Conservation (phyloP, 176 grass and related monocot genomes). For the Areca catechu region DNA sequence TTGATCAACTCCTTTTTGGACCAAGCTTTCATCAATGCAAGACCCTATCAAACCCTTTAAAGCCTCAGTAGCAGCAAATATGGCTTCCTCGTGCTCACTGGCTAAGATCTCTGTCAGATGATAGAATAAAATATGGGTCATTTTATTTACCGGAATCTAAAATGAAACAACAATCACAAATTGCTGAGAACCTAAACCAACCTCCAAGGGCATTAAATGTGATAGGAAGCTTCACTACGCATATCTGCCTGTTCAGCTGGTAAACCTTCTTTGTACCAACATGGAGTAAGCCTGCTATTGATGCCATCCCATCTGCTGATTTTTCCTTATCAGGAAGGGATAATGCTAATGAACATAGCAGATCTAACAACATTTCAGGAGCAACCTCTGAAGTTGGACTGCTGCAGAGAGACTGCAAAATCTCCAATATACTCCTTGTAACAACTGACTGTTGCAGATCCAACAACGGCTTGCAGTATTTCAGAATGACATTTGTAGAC, state of each 20-base stretch:
- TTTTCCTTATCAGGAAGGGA: conserved; percentile 58
- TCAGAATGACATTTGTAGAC: conserved; percentile 57
- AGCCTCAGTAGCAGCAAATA: conserved; percentile 63
- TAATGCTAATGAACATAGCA: conserved; percentile 56
- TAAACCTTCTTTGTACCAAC: conserved; percentile 56
- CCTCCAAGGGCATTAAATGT: conserved; percentile 79
- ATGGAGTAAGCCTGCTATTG: conserved; percentile 62
- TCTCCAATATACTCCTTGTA: conserved; percentile 63
- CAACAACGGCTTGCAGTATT: conserved; percentile 60
- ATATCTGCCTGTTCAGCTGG: conserved; percentile 51
- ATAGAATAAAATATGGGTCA: conserved; percentile 1
- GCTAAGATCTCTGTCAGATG: conserved; percentile 62
- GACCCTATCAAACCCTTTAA: conserved; percentile 56
- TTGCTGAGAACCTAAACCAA: conserved; percentile 25
- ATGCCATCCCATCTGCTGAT: conserved; percentile 70
- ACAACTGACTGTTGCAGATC: conserved; percentile 53
- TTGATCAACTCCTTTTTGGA: conserved; percentile 53
- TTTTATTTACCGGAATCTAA: not conserved
- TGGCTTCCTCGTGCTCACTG: conserved; percentile 82
- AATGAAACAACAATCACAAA: conserved; percentile 5
- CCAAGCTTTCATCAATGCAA: conserved; percentile 66
- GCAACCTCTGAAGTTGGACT: conserved; percentile 47
- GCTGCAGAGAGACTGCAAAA: conserved; percentile 55
- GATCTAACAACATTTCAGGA: conserved; percentile 52
- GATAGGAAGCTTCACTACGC: conserved; percentile 60